A percentile compares a stretch with the other conserved stretches of the same genome.
Evolutionary conservation across 2,329 filamentous ascomycete genomes (phyloP).

Genomic region (Triangularia setosa): DNA sequence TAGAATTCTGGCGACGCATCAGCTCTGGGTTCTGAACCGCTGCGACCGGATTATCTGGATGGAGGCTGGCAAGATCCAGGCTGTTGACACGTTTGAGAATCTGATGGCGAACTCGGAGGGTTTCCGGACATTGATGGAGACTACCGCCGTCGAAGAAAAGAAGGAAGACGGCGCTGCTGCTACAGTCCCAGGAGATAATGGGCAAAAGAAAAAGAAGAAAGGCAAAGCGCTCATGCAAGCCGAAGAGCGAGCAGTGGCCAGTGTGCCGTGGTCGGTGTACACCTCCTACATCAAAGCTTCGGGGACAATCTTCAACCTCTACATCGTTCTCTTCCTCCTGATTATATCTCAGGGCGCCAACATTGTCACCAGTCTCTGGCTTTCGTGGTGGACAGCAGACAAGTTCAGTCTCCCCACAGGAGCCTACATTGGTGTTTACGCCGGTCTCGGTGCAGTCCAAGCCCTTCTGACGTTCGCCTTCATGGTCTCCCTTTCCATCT

Average conservation of each 20-base stretch:
- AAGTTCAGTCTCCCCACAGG: slow-evolving; percentile 66
- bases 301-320: slow-evolving; percentile 65
- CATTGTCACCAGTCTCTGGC: slow-evolving; percentile 84
- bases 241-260: slow-evolving; percentile 66
- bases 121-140: slow-evolving; percentile 81
- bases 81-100: slow-evolving; percentile 84
- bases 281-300: slow-evolving; percentile 72
- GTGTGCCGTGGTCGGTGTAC: slow-evolving; percentile 79
- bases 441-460: slow-evolving; percentile 67
- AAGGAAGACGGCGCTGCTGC: slow-evolving; percentile 50
- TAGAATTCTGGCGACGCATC: slow-evolving; percentile 87
- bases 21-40: slow-evolving; percentile 84
- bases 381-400: slow-evolving; percentile 88
- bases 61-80: slow-evolving; percentile 78
- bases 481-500: slow-evolving; percentile 70
- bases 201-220: slow-evolving; percentile 46
- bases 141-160: slow-evolving; percentile 70
- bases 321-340: slow-evolving; percentile 60
- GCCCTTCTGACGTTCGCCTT: slow-evolving; percentile 76
- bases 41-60: slow-evolving; percentile 94
- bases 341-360: slow-evolving; percentile 76
- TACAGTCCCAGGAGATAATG: slow-evolving; percentile 34
- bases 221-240: slow-evolving; percentile 66
- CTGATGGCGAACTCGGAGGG: slow-evolving; percentile 74
- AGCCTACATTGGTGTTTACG: slow-evolving; percentile 68